Conservation (phyloP, 2,329 filamentous ascomycete genomes). For the Pezizomycotina sp. region DNA sequence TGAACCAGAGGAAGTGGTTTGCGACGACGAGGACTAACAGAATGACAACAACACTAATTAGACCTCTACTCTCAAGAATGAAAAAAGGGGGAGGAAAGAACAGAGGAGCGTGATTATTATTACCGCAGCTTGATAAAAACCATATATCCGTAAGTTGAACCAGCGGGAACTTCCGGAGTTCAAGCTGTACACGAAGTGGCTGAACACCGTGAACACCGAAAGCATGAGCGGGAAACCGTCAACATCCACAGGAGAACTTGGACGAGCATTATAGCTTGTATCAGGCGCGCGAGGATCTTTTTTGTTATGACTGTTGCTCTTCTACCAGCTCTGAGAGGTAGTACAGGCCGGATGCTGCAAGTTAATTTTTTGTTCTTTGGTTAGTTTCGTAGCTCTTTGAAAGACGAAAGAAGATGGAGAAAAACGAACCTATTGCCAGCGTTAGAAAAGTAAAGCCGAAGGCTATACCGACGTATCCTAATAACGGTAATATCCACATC, state of each 20-base stretch:
- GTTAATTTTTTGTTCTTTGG: conserved; percentile 3
- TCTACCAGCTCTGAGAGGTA: conserved; percentile 96
- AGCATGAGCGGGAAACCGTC: conserved; percentile 72
- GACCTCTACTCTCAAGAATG: not conserved
- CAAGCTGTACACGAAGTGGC: conserved; percentile 71
- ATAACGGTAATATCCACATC: conserved; percentile 91
- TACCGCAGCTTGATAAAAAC: conserved; percentile 17
- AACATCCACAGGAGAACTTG: conserved; percentile 61
- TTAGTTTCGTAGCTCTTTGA: conserved; percentile 6
- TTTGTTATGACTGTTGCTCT: conserved; percentile 92
- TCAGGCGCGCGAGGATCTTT: conserved; percentile 65
- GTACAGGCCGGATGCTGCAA: conserved; percentile 78
- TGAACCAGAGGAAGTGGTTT: conserved; percentile 95
- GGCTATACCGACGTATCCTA: conserved; percentile 75
- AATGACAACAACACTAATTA: not conserved
- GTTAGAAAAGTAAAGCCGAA: conserved; percentile 89
- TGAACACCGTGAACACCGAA: conserved; percentile 57
- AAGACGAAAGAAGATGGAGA: conserved; percentile 1
- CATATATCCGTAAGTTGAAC: conserved; percentile 13
- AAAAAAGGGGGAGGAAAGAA: conserved; percentile 40
- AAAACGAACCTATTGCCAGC: conserved; percentile 60
- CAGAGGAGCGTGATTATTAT: no score
- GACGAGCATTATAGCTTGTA: conserved; percentile 61
- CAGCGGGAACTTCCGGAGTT: conserved; percentile 57
- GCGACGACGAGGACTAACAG: conserved; percentile 55